A percentile compares a stretch with the other conserved stretches of the same genome.
Conservation (phyloP, 768 basidiomycete species). For the Lentinus brumalis region DNA sequence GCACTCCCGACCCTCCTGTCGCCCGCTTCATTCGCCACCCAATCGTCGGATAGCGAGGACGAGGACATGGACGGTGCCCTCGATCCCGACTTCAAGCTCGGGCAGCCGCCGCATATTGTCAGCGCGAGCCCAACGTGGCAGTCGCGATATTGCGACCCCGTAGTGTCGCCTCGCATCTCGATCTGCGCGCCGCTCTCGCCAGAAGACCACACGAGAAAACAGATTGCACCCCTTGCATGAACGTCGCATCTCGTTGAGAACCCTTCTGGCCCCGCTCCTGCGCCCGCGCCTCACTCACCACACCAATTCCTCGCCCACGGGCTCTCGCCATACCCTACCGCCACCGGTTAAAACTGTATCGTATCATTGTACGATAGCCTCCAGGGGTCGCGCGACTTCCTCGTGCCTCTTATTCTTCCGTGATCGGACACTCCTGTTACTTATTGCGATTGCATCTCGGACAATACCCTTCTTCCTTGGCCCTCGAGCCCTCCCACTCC, state of each 20-base stretch:
- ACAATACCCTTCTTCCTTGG: background rate
- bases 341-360: slow-evolving; percentile 2
- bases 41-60: slow-evolving; percentile 32
- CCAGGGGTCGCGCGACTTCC: slow-evolving; percentile 7
- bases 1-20: slow-evolving; percentile 52
- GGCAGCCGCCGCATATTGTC: slow-evolving; percentile 9
- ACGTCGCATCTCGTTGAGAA: background rate
- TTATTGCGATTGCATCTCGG: background rate
- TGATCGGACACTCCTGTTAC: background rate
- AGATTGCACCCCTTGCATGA: slow-evolving; percentile 16
- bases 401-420: slow-evolving; percentile 5
- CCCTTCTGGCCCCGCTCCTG: background rate
- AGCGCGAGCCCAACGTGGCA: slow-evolving; percentile 16
- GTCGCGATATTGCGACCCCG: slow-evolving; percentile 20
- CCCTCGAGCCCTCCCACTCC: background rate
- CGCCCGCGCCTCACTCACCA: background rate
- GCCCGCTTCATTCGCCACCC: slow-evolving; percentile 12
- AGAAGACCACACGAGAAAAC: slow-evolving; percentile 8
- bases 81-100: slow-evolving; percentile 9
- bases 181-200: slow-evolving; percentile 14
- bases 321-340: background rate
- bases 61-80: slow-evolving; percentile 26
- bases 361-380: slow-evolving; percentile 3
- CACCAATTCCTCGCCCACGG: background rate
- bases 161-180: slow-evolving; percentile 13